phyloP scores from a whole-genome alignment of 2,329 filamentous ascomycete species.

The Fusarium nematophilum region DNA sequence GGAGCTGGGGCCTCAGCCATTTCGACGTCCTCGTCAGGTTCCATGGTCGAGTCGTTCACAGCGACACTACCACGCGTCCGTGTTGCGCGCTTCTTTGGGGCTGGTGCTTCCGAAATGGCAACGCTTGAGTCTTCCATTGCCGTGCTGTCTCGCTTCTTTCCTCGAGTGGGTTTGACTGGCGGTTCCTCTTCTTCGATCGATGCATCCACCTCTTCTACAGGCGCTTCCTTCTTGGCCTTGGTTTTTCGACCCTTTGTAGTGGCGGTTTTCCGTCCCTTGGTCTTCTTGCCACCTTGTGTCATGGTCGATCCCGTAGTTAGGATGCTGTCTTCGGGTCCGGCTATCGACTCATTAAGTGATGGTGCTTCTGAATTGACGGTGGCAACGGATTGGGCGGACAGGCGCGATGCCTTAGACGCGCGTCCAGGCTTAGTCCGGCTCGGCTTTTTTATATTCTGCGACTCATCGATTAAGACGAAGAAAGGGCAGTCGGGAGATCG shows the following conservation, averaged over 20 bases:
- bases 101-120: constrained; percentile 58
- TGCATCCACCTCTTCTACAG: constrained; percentile 55
- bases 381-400: constrained; percentile 68
- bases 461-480: constrained; percentile 75
- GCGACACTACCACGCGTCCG: constrained; percentile 61
- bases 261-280: constrained; percentile 64
- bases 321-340: constrained; percentile 67
- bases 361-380: constrained; percentile 62
- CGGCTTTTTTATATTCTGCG: constrained; percentile 66
- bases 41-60: constrained; percentile 52
- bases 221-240: constrained; percentile 64
- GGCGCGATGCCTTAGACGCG: constrained; percentile 76
- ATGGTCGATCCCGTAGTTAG: constrained; percentile 69
- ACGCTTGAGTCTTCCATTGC: constrained; percentile 63
- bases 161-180: constrained; percentile 55
- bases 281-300: constrained; percentile 69
- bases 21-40: constrained; percentile 54
- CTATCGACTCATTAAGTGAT: constrained; percentile 60
- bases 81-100: constrained; percentile 69
- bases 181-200: constrained; percentile 38
- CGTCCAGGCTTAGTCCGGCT: constrained; percentile 64
- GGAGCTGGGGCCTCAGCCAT: constrained; percentile 52
- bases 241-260: constrained; percentile 44
- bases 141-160: constrained; percentile 73
- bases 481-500: constrained; percentile 85